phyloP scores from a whole-genome alignment of 2,329 filamentous ascomycete species.

The Fusarium neocosmosporiellum region DNA sequence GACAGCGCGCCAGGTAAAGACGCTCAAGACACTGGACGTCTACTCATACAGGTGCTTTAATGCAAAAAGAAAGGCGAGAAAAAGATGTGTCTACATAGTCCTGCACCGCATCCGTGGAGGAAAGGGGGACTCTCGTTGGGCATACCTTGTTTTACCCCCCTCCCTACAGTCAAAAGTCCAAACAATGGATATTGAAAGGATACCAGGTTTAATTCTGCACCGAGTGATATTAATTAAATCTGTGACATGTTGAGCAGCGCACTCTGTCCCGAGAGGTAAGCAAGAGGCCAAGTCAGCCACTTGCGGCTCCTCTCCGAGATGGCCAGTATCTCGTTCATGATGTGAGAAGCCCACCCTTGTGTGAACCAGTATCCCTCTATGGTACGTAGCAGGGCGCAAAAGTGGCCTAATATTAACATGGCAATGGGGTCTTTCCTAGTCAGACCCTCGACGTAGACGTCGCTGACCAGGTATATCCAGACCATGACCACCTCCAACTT shows the following conservation, averaged over 20 bases:
- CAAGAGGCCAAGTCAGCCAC: neutral
- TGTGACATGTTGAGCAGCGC: neutral
- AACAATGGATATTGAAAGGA: neutral
- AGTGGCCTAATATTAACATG: neutral
- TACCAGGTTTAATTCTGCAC: neutral
- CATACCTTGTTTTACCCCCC: neutral
- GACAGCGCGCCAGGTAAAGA: no score
- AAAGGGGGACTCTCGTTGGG: neutral
- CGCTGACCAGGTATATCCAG: neutral
- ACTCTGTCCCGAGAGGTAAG: neutral
- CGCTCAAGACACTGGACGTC: no score
- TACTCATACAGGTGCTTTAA: no score
- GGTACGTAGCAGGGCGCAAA: neutral
- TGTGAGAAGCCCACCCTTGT: neutral
- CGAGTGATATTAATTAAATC: neutral
- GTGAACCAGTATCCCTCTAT: neutral
- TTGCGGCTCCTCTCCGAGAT: neutral
- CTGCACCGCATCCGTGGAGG: no score
- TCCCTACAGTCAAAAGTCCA: neutral
- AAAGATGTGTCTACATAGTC: no score
- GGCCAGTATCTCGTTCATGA: neutral
- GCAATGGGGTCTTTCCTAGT: neutral
- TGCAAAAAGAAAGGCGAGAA: no score
- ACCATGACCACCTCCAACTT: neutral
- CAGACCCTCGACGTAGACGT: neutral